phyloP scores from a whole-genome alignment of 2,329 filamentous ascomycete genomes.

The Aspergillus brunneoviolaceus region DNA sequence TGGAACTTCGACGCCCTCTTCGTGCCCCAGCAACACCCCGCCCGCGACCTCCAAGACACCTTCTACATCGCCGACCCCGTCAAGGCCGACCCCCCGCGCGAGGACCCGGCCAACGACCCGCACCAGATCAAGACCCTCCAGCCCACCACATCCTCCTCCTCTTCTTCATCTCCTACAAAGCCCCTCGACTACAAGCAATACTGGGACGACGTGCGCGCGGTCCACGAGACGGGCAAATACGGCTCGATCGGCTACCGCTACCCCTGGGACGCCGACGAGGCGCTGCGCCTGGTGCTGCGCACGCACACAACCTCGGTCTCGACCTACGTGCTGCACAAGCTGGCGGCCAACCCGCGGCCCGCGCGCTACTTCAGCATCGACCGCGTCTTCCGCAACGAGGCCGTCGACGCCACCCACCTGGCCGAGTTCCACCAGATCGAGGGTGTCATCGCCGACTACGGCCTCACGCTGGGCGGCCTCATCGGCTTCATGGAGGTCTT shows the following conservation, averaged over 20 bases:
- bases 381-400: constrained; percentile 96
- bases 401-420: constrained; percentile 92
- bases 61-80: constrained; percentile 96
- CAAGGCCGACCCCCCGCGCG: constrained; percentile 65
- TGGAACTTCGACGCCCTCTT: constrained; percentile 99
- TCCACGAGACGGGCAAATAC: constrained; percentile 88
- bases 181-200: constrained; percentile 75
- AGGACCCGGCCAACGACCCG: constrained; percentile 51
- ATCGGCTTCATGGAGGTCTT: constrained; percentile 95
- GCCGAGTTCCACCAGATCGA: constrained; percentile 99
- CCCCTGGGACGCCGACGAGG: constrained; percentile 86
- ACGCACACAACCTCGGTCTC: constrained; percentile 96
- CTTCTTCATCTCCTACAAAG: constrained; percentile 50
- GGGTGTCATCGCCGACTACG: constrained; percentile 96
- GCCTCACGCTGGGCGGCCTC: constrained; percentile 83
- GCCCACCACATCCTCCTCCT: constrained; percentile 20
- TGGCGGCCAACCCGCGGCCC: constrained; percentile 78
- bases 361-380: constrained; percentile 99
- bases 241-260: constrained; percentile 96
- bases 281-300: constrained; percentile 80
- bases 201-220: constrained; percentile 81
- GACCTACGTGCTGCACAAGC: constrained; percentile 84
- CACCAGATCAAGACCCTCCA: constrained; percentile 42
- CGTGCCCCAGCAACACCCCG: constrained; percentile 95
- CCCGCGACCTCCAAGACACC: constrained; percentile 94